Evolutionary conservation across 2,329 filamentous ascomycete genomes (phyloP).

Genomic region (Ampelomyces quisqualis): DNA sequence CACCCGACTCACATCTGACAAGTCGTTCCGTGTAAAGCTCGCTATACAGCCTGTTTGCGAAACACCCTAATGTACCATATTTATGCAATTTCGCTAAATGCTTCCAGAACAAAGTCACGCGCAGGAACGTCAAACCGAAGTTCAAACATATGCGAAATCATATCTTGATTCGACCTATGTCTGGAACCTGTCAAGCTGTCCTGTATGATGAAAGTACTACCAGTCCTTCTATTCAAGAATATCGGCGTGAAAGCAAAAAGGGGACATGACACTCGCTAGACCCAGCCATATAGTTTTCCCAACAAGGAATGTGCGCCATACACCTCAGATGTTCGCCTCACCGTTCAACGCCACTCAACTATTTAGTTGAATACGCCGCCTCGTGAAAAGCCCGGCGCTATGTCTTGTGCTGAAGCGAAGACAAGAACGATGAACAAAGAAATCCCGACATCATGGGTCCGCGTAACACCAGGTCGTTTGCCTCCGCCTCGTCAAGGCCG

Average conservation of each 20-base stretch:
- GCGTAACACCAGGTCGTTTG: background rate
- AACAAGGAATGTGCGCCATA: slow-evolving; percentile 7
- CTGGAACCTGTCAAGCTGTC: too few relatives aligned
- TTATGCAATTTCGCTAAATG: slow-evolving; percentile 4
- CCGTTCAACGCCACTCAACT: background rate
- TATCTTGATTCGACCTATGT: too few relatives aligned
- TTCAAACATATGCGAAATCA: too few relatives aligned
- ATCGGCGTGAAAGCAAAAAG: too few relatives aligned
- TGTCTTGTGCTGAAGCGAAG: background rate
- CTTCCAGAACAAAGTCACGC: background rate
- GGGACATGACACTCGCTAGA: background rate
- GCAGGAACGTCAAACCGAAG: background rate
- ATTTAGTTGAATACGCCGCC: background rate
- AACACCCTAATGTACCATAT: too few relatives aligned
- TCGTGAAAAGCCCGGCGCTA: too few relatives aligned
- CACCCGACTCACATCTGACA: too few relatives aligned
- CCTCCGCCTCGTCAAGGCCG: background rate
- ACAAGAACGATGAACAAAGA: background rate
- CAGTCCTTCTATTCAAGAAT: too few relatives aligned
- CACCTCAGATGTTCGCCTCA: slow-evolving; percentile 8
- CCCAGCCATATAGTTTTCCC: background rate
- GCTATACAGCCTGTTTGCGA: too few relatives aligned
- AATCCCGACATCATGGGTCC: background rate
- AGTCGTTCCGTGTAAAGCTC: too few relatives aligned
- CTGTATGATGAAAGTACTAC: too few relatives aligned